phyloP scores from a whole-genome alignment of 1,284 basidiomycete genomes.

The Agroathelia rolfsii region DNA sequence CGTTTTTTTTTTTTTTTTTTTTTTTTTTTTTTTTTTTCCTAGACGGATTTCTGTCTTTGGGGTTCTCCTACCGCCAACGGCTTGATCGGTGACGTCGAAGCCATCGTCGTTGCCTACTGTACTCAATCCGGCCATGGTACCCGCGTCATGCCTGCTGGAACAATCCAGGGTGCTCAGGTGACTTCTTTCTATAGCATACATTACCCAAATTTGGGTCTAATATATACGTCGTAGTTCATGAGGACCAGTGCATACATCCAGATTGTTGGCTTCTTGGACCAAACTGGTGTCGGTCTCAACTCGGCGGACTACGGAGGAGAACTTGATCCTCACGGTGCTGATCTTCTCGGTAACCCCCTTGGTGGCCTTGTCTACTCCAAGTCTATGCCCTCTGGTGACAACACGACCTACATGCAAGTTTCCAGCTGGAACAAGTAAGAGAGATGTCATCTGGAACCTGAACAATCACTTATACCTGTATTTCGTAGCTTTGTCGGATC shows the following conservation, averaged over 20 bases:
- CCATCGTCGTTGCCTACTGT: slow-evolving; percentile 29
- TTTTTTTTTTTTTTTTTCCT: slow-evolving; percentile 1
- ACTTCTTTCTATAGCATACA: too few species aligned
- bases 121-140: slow-evolving; percentile 23
- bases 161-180: slow-evolving; percentile 16
- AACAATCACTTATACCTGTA: slow-evolving; percentile 1
- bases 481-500: too few species aligned
- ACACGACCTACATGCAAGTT: slow-evolving; percentile 3
- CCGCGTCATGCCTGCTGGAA: slow-evolving; percentile 21
- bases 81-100: slow-evolving; percentile 27
- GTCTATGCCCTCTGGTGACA: slow-evolving; percentile 3
- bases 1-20: neutral
- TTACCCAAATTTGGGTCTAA: too few species aligned
- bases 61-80: slow-evolving; percentile 17
- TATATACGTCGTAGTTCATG: too few species aligned
- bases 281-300: slow-evolving; percentile 32
- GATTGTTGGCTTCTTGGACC: slow-evolving; percentile 38
- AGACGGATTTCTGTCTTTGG: slow-evolving; percentile 19
- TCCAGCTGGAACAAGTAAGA: slow-evolving; percentile 5
- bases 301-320: slow-evolving; percentile 37
- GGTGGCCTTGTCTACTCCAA: too few species aligned
- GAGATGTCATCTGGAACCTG: neutral
- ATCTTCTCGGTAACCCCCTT: slow-evolving; percentile 6
- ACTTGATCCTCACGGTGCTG: slow-evolving; percentile 33
- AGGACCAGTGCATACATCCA: slow-evolving; percentile 36